These are phyloP conservation scores for Chlamydomonas urium DNA, from an alignment of 139 green algal species.

Conservation along the genomic window DNA sequence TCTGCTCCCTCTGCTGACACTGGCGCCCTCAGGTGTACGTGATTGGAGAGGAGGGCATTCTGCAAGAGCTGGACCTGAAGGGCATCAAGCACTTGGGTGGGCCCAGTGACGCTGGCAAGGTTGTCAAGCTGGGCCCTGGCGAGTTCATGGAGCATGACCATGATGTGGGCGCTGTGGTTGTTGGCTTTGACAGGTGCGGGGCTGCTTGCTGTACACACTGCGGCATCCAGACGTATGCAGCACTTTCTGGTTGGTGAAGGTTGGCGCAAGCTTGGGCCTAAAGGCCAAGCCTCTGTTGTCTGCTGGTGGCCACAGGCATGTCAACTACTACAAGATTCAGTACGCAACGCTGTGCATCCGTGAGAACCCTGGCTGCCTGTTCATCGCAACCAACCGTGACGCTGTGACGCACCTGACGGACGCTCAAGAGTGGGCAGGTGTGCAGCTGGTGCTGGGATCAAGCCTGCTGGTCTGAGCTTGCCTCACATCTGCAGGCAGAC, in stretches of 20 bases:
- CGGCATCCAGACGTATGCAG: neutral
- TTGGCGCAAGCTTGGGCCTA: too few species aligned
- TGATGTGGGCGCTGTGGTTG: constrained; percentile 58
- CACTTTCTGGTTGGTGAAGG: too few species aligned
- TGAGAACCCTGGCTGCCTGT: constrained; percentile 96
- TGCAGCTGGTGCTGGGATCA: neutral
- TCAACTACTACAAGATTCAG: constrained; percentile 99
- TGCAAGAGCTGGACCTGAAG: constrained; percentile 94
- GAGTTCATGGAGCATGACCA: constrained; percentile 80
- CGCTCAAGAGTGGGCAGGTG: constrained; percentile 70
- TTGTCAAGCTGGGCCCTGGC: constrained; percentile 67
- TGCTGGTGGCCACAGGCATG: constrained; percentile 92
- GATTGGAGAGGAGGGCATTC: constrained; percentile 86
- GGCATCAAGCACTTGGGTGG: constrained; percentile 91
- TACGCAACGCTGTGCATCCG: constrained; percentile 96
- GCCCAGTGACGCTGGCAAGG: constrained; percentile 79
- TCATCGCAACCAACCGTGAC: constrained; percentile 98
- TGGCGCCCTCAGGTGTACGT: constrained; percentile 65
- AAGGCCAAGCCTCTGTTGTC: too few species aligned
- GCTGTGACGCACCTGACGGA: constrained; percentile 98
- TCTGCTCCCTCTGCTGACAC: neutral
- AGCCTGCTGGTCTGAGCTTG: neutral
- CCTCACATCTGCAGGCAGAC: too few species aligned
- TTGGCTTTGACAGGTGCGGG: constrained; percentile 11
- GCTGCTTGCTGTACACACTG: neutral